These are phyloP conservation scores for Purshia tridentata DNA, from an alignment of 306 rosid species.

Conservation along the genomic window DNA sequence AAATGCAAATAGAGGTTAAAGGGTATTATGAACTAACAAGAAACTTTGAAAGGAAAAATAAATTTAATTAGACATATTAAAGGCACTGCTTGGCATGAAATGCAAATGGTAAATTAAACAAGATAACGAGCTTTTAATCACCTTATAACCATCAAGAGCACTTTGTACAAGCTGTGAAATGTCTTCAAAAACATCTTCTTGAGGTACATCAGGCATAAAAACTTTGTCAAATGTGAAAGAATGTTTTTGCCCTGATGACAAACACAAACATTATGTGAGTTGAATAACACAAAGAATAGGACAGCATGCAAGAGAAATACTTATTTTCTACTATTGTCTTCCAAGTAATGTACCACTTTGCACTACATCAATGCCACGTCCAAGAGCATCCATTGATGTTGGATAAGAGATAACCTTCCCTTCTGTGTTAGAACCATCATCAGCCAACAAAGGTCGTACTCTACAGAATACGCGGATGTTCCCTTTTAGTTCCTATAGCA, in stretches of 20 bases:
- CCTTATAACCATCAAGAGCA: constrained; percentile 99
- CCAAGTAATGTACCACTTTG: constrained; percentile 62
- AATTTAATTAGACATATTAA: not conserved
- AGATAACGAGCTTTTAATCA: constrained; percentile 31
- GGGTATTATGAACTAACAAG: not conserved
- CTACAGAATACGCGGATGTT: constrained; percentile 97
- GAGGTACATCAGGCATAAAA: constrained; percentile 75
- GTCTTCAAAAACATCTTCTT: constrained; percentile 83
- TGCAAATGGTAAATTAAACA: constrained; percentile 1
- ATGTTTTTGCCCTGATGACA: constrained; percentile 74
- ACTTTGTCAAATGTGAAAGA: constrained; percentile 90
- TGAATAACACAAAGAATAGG: constrained; percentile 16
- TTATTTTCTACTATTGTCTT: not conserved
- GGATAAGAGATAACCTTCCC: constrained; percentile 75
- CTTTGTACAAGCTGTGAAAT: constrained; percentile 98
- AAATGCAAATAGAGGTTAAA: not conserved
- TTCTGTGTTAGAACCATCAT: constrained; percentile 59
- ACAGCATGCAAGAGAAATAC: not conserved
- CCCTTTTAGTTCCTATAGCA: constrained; percentile 84
- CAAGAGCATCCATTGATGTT: constrained; percentile 77
- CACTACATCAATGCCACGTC: constrained; percentile 73
- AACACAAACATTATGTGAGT: constrained; percentile 24
- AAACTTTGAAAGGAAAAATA: not conserved
- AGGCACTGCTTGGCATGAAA: not conserved
- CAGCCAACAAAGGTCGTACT: constrained; percentile 87